Evolutionary conservation across 75 land plant species (phyloP).

Genomic region (Cryptomeria japonica): DNA sequence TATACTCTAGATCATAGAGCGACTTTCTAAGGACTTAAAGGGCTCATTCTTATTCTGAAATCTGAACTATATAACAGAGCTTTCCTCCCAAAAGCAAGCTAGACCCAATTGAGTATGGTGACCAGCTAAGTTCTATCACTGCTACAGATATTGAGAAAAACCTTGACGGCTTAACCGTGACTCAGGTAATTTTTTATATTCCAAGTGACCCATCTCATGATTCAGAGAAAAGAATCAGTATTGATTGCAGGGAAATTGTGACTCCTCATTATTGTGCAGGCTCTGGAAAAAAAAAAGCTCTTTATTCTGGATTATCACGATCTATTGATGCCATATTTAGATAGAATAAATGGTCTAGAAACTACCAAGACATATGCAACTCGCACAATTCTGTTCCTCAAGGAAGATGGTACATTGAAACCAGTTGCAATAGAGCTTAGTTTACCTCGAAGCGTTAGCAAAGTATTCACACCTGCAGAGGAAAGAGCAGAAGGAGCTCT

Average conservation of each 20-base stretch:
- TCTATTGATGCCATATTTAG: conserved; percentile 18
- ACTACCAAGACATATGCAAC: conserved; percentile 25
- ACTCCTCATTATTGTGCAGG: background rate
- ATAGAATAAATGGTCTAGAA: conserved; percentile 18
- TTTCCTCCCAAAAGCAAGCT: conserved; percentile 74
- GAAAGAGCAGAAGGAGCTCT: conserved; percentile 24
- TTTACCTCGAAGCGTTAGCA: conserved; percentile 7
- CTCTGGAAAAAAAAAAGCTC: conserved; percentile 22
- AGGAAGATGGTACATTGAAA: conserved; percentile 7
- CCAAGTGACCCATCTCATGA: background rate
- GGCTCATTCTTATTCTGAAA: background rate
- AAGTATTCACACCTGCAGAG: conserved; percentile 19
- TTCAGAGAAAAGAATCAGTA: background rate
- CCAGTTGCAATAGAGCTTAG: conserved; percentile 31
- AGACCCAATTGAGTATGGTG: conserved; percentile 54
- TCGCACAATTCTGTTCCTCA: conserved; percentile 23
- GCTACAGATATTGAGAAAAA: conserved; percentile 43
- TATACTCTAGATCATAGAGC: background rate
- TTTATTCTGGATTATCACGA: conserved; percentile 34
- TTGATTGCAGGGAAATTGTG: too few relatives aligned
- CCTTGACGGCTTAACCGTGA: conserved; percentile 54
- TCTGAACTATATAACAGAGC: conserved; percentile 24
- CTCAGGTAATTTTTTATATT: conserved; percentile 35
- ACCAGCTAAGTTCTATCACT: conserved; percentile 49
- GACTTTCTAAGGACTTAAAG: background rate